Conservation (phyloP, 495 filamentous ascomycete genomes). For the Aspergillus bertholletiae region DNA sequence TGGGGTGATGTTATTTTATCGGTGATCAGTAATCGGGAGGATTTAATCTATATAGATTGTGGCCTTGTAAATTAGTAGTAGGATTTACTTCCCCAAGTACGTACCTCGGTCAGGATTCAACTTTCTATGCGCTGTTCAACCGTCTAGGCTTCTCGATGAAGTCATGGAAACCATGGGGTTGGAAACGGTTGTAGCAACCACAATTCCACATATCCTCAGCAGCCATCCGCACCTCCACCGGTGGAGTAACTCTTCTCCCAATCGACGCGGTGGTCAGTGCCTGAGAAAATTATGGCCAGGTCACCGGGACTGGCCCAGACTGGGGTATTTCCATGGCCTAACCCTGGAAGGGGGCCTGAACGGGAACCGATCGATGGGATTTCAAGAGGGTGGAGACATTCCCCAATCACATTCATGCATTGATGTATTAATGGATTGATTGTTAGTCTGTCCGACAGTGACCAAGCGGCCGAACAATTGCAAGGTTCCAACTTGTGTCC, state of each 20-base stretch:
- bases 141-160: too few relatives aligned
- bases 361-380: neutral
- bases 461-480: neutral
- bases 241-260: neutral
- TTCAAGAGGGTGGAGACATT: neutral
- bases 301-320: neutral
- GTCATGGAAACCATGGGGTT: too few relatives aligned
- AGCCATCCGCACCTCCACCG: neutral
- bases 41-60: too few relatives aligned
- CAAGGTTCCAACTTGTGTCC: neutral
- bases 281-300: conserved; percentile 2
- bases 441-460: neutral
- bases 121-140: too few relatives aligned
- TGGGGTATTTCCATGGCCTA: neutral
- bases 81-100: too few relatives aligned
- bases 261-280: conserved; percentile 3
- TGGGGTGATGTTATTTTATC: too few relatives aligned
- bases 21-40: too few relatives aligned
- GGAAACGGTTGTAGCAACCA: too few relatives aligned
- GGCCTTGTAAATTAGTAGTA: too few relatives aligned
- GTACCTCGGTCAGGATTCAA: too few relatives aligned
- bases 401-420: neutral
- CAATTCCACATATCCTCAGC: neutral
- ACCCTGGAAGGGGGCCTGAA: neutral
- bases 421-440: too few relatives aligned